These are phyloP conservation scores for Musa itinerans DNA, from an alignment of 176 grass and related monocot species.

Conservation along the genomic window DNA sequence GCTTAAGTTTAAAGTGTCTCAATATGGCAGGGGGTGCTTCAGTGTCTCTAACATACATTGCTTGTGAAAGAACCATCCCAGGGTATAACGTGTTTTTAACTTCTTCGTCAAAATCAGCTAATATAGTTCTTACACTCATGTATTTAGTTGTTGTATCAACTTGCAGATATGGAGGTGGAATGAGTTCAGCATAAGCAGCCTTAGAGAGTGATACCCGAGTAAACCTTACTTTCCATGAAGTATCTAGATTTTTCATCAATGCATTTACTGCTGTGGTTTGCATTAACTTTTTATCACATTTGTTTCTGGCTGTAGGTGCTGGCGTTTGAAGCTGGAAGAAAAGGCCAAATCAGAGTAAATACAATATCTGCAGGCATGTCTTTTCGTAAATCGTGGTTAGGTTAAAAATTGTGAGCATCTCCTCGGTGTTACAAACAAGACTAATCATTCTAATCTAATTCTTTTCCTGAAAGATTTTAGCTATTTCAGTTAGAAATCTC, in stretches of 20 bases:
- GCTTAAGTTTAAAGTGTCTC: background rate
- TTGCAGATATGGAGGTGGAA: conserved; percentile 71
- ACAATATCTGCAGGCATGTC: conserved; percentile 72
- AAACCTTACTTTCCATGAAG: background rate
- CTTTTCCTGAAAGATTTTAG: background rate
- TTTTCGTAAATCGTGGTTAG: background rate
- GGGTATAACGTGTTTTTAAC: conserved; percentile 36
- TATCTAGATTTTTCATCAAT: background rate
- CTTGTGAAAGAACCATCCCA: conserved; percentile 81
- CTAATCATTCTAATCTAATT: background rate
- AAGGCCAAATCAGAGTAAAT: conserved; percentile 78
- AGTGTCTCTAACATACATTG: conserved; percentile 86
- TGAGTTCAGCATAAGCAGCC: conserved; percentile 92
- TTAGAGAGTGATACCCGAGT: conserved; percentile 82
- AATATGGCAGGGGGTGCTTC: conserved; percentile 54
- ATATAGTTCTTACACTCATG: background rate
- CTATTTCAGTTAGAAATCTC: no score
- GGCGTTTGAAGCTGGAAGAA: conserved; percentile 69
- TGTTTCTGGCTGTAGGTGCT: conserved; percentile 35
- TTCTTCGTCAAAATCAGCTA: background rate
- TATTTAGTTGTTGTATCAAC: conserved; percentile 16
- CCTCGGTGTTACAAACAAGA: background rate
- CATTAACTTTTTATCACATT: background rate
- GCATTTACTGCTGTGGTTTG: background rate
- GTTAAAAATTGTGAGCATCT: no score